Conservation (phyloP, 768 basidiomycete species). For the Collybia sp. region DNA sequence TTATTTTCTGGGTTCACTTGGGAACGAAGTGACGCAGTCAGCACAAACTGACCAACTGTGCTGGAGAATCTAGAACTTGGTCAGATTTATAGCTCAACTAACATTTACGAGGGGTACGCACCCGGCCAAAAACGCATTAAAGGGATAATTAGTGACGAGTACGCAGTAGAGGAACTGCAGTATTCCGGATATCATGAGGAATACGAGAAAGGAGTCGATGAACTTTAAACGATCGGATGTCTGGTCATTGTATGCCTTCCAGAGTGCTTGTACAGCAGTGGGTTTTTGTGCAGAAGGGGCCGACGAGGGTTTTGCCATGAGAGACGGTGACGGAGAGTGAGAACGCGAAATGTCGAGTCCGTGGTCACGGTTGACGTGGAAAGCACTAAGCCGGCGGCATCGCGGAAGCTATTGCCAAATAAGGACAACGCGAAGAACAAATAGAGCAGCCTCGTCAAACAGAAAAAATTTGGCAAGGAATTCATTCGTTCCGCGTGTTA, state of each 20-base stretch:
- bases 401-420: slow-evolving; percentile 26
- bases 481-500: slow-evolving; percentile 7
- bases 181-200: slow-evolving; percentile 88
- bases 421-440: slow-evolving; percentile 20
- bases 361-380: slow-evolving; percentile 5
- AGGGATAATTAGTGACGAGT: slow-evolving; percentile 89
- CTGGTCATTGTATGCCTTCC: slow-evolving; percentile 70
- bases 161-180: slow-evolving; percentile 91
- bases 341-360: slow-evolving; percentile 1
- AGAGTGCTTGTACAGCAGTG: slow-evolving; percentile 51
- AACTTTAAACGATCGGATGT: slow-evolving; percentile 88
- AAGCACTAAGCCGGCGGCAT: slow-evolving; percentile 12
- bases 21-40: slow-evolving; percentile 85
- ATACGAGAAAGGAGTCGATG: slow-evolving; percentile 89
- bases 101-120: slow-evolving; percentile 32
- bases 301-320: slow-evolving; percentile 27
- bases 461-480: slow-evolving; percentile 6
- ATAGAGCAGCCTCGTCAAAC: slow-evolving; percentile 9
- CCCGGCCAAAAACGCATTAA: slow-evolving; percentile 97
- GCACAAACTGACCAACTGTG: slow-evolving; percentile 94
- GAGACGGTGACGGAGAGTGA: neutral
- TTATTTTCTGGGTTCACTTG: slow-evolving; percentile 90
- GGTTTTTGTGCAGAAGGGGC: slow-evolving; percentile 20
- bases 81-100: neutral
- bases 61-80: slow-evolving; percentile 70